phyloP scores from a whole-genome alignment of 345 rosid species.

The Noccaea caerulescens region DNA sequence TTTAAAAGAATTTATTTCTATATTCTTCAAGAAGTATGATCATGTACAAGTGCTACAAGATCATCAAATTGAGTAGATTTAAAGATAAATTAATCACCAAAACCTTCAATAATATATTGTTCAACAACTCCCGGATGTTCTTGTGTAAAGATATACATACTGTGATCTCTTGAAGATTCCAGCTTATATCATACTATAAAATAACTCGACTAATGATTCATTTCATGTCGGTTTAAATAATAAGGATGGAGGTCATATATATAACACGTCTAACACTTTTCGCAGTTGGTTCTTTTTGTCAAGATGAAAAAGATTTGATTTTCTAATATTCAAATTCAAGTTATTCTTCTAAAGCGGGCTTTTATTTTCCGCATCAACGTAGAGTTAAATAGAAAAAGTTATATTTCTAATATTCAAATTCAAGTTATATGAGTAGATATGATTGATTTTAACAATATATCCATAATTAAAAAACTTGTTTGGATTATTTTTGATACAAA shows the following conservation, averaged over 20 bases:
- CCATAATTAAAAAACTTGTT: neutral
- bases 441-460: neutral
- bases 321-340: slow-evolving; percentile 11
- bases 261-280: slow-evolving; percentile 2
- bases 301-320: slow-evolving; percentile 6
- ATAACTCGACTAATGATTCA: slow-evolving; percentile 16
- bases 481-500: neutral
- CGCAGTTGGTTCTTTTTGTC: neutral
- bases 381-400: neutral
- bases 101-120: neutral
- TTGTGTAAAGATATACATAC: neutral
- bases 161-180: slow-evolving; percentile 9
- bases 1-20: neutral
- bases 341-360: neutral
- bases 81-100: slow-evolving; percentile 2
- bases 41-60: slow-evolving; percentile 12
- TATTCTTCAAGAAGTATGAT: slow-evolving; percentile 8
- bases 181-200: neutral
- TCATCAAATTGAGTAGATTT: neutral
- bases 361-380: neutral
- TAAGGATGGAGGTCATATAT: neutral
- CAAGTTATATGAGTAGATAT: neutral
- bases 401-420: too few relatives aligned
- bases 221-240: slow-evolving; percentile 25
- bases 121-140: slow-evolving; percentile 11